Conservation (phyloP, 306 rosid species). For the Gastrolobium villosum region DNA sequence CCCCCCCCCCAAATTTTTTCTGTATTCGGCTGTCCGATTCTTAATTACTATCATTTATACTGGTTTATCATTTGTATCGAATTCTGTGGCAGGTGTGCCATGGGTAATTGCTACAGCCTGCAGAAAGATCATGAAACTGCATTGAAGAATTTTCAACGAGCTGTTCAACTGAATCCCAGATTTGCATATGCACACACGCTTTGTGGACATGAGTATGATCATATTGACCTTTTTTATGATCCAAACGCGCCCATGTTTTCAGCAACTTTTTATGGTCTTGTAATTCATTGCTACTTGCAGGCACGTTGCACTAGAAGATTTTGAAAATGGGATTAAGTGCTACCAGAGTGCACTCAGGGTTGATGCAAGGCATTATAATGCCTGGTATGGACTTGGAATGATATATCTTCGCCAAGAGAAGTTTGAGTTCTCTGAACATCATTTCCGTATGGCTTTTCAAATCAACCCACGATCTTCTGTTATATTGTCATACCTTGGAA, state of each 20-base stretch:
- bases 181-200: constrained; percentile 99
- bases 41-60: constrained; percentile 24
- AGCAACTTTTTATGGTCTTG: constrained; percentile 35
- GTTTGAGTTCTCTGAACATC: constrained; percentile 89
- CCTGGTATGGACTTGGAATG: constrained; percentile 99
- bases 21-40: neutral
- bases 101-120: constrained; percentile 69
- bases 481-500: constrained; percentile 89
- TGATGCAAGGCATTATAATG: constrained; percentile 89
- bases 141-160: constrained; percentile 93
- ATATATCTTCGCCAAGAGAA: constrained; percentile 94
- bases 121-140: constrained; percentile 63
- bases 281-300: constrained; percentile 59
- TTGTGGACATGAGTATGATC: constrained; percentile 93
- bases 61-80: constrained; percentile 37
- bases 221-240: constrained; percentile 31
- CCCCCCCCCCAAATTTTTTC: neutral
- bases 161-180: constrained; percentile 88
- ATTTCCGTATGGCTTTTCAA: constrained; percentile 85
- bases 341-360: constrained; percentile 91
- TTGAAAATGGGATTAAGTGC: constrained; percentile 91
- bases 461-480: constrained; percentile 92
- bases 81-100: constrained; percentile 60
- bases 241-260: constrained; percentile 25
- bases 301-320: constrained; percentile 93